Evolutionary conservation across 768 basidiomycete genomes (phyloP), one percentile per base, ranked within the genome.

Genomic region (Tremella mesenterica): DNA sequence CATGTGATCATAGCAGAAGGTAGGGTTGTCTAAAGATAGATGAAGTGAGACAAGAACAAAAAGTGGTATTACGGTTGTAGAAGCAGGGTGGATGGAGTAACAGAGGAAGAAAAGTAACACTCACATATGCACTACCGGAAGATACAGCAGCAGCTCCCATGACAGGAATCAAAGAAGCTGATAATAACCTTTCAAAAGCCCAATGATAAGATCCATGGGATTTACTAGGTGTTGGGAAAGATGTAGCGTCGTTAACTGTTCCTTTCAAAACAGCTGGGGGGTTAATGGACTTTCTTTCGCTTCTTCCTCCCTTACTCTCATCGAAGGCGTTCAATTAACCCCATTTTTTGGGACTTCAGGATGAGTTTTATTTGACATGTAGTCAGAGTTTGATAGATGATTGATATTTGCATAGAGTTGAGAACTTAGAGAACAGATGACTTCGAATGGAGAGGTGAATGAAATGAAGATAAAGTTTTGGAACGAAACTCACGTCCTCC

Each of bases 201-300:
- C 82, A 83, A 75, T 83, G 93, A 75, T 95, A 84, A 1, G 90
- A 91, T 46, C 95, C 93, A 64, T 92, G 86, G 1, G 81, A 74
- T 69, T 81, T 84, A 54, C 81, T 85, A 4, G 90, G 81, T 4
- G 83, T 72, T 20, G 93, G 92, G 77, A 93, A 96, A 8, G 83
- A 77, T 1, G 87, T 90, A 1, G 92, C 86, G 72, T 99, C 95
- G 75, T 99, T 97, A 56, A 90, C 91, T 27, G 88, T 86, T 47
- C 93, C 95, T 71, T 82, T 81, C 76, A 85, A 81, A 67, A 95
- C 81, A 54, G 91, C 90, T 88, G 50, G 34, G 50, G 10, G 33
- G 33, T 12, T 18, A 36, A 10, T 4, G 7, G 44, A 23, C 44
- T 18, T n/a, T 23, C 33, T 18, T 41, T 41, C 4, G n/a, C 38